phyloP scores from a whole-genome alignment of 306 rosid species.

The Geum urbanum region DNA sequence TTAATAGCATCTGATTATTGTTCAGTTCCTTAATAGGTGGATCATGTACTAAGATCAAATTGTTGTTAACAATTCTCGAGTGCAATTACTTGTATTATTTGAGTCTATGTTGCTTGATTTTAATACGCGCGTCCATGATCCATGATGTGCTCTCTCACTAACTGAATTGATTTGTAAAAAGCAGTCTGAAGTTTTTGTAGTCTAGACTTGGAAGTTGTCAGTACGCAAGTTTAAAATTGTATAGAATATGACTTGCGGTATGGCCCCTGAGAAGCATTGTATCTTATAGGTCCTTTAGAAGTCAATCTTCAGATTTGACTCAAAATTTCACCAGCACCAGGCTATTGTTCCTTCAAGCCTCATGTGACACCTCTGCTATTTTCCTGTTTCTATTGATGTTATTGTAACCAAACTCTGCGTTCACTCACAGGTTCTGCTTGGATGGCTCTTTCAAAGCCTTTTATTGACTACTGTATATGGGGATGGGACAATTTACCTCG shows the following conservation, averaged over 20 bases:
- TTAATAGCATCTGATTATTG: not conserved
- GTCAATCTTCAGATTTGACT: not conserved
- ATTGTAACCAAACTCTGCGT: conserved; percentile 21
- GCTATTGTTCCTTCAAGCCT: not conserved
- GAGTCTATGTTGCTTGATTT: not conserved
- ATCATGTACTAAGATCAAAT: not conserved
- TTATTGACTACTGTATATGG: conserved; percentile 92
- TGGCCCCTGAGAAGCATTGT: not conserved
- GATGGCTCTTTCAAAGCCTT: conserved; percentile 93
- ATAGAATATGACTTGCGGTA: not conserved
- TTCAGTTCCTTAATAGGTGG: too few relatives aligned
- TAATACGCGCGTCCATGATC: not conserved
- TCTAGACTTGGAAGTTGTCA: not conserved
- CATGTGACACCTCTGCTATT: not conserved
- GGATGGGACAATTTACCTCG: conserved; percentile 99
- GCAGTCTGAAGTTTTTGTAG: not conserved
- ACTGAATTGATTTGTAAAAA: not conserved
- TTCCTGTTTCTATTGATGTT: not conserved
- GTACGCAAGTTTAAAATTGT: not conserved
- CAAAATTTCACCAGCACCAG: not conserved
- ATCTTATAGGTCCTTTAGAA: not conserved
- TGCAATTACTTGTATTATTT: not conserved
- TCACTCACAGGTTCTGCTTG: conserved; percentile 81
- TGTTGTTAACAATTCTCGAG: not conserved
- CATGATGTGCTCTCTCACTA: not conserved